A percentile compares a stretch with the other conserved stretches of the same genome.
phyloP scores from a whole-genome alignment of 2,329 filamentous ascomycete genomes.

The Bimuria novae-zelandiae region DNA sequence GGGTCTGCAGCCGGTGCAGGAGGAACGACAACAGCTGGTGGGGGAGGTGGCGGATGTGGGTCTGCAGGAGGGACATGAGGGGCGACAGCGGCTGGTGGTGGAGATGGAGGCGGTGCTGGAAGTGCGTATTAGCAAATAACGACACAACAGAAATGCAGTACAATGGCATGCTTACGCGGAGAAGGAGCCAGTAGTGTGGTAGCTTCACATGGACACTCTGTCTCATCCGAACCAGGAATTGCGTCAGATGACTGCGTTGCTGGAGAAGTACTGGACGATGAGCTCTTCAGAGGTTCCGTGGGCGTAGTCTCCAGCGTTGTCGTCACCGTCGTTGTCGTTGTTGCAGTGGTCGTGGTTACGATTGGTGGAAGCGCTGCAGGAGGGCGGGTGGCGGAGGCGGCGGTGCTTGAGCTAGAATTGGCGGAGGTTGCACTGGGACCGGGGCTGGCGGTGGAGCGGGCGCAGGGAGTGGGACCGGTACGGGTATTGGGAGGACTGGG shows the following conservation, averaged over 20 bases:
- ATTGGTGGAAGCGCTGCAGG: not conserved
- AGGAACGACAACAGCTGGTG: not conserved
- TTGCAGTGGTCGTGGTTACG: conserved; percentile 5
- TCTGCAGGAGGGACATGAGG: too few species aligned
- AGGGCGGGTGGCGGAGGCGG: not conserved
- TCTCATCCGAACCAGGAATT: conserved; percentile 14
- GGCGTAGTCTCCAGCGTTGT: conserved; percentile 17
- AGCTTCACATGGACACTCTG: conserved; percentile 13
- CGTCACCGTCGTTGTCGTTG: conserved; percentile 14
- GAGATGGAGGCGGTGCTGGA: not conserved
- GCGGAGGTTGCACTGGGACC: not conserved
- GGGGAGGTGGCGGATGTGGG: too few species aligned
- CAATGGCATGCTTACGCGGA: not conserved
- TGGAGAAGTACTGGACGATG: not conserved
- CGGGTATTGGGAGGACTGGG: not conserved
- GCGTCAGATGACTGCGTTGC: not conserved
- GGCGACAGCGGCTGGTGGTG: too few species aligned
- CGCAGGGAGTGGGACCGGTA: not conserved
- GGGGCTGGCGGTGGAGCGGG: not conserved
- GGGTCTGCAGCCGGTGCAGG: not conserved
- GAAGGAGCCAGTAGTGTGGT: not conserved
- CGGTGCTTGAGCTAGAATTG: not conserved
- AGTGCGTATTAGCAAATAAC: not conserved
- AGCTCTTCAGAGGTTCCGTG: conserved; percentile 7
- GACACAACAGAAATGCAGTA: not conserved